A percentile compares a stretch with the other conserved stretches of the same genome.
phyloP scores from a whole-genome alignment of 306 rosid genomes.

The Arachis stenosperma region DNA sequence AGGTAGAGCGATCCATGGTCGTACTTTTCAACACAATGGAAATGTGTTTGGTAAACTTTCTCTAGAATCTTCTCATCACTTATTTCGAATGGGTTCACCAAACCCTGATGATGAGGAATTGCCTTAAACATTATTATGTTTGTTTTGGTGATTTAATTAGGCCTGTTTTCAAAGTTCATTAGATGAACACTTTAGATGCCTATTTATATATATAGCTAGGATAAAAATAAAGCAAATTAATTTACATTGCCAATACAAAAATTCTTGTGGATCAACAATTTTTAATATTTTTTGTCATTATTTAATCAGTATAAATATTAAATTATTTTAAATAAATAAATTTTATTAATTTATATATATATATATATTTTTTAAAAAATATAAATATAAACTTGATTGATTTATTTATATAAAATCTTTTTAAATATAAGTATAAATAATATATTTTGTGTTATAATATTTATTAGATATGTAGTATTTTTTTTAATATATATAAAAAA shows the following conservation, averaged over 20 bases:
- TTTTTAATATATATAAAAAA: background rate
- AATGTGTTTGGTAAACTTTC: constrained; percentile 38
- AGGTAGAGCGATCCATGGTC: constrained; percentile 34
- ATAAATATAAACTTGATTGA: too few species aligned
- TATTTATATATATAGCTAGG: background rate
- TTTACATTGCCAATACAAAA: background rate
- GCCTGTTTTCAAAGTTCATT: background rate
- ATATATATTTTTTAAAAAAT: too few species aligned
- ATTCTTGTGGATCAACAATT: too few species aligned
- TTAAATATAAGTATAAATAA: too few species aligned
- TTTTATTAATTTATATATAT: too few species aligned
- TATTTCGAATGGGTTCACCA: constrained; percentile 35
- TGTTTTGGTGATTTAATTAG: background rate
- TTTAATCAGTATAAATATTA: too few species aligned
- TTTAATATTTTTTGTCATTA: too few species aligned
- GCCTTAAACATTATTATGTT: constrained; percentile 14
- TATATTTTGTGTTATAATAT: too few species aligned
- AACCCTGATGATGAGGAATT: constrained; percentile 14
- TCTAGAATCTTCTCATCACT: constrained; percentile 35
- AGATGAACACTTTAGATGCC: background rate
- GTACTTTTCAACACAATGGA: constrained; percentile 37
- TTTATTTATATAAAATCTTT: too few species aligned
- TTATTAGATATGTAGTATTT: too few species aligned
- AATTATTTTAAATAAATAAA: too few species aligned
- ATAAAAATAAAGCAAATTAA: constrained; percentile 8